These are phyloP conservation scores for Cucurbita moschata DNA, from an alignment of 306 rosid genomes.

Conservation along the genomic window DNA sequence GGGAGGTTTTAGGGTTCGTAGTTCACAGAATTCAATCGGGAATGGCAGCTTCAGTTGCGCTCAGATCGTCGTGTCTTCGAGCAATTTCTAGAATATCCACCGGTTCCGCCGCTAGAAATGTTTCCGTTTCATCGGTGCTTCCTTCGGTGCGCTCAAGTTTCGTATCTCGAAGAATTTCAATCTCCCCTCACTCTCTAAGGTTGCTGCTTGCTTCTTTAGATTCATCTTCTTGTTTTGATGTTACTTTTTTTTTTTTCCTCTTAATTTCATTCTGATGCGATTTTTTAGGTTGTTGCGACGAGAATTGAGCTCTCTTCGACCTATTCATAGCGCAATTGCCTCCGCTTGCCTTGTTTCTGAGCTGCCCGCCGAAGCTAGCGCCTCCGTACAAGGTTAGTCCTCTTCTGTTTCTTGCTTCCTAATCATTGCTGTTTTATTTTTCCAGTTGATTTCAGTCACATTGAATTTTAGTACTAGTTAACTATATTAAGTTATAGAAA, in stretches of 20 bases:
- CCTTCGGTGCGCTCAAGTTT: slow-evolving; percentile 9
- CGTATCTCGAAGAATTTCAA: slow-evolving; percentile 4
- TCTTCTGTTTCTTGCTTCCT: not conserved
- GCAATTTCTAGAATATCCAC: slow-evolving; percentile 12
- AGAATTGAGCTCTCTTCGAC: slow-evolving; percentile 35
- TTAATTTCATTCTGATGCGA: not conserved
- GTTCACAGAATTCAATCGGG: not conserved
- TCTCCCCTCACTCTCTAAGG: slow-evolving; percentile 13
- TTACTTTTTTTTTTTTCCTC: not conserved
- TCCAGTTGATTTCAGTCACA: not conserved
- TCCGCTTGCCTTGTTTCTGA: slow-evolving; percentile 54
- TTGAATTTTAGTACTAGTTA: not conserved
- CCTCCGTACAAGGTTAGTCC: slow-evolving; percentile 26
- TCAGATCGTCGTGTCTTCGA: slow-evolving; percentile 14
- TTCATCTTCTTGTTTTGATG: not conserved
- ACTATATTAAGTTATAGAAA: not conserved
- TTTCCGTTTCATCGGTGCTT: slow-evolving; percentile 3
- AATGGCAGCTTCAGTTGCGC: slow-evolving; percentile 30
- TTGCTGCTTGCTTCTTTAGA: slow-evolving; percentile 2
- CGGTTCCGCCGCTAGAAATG: not conserved
- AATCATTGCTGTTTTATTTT: not conserved
- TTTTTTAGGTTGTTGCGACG: slow-evolving; percentile 22
- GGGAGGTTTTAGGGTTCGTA: slow-evolving; percentile 22
- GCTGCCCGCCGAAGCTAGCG: slow-evolving; percentile 30
- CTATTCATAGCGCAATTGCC: slow-evolving; percentile 29